phyloP scores from a whole-genome alignment of 2,329 filamentous ascomycete genomes.

The Kalmusia sp. region DNA sequence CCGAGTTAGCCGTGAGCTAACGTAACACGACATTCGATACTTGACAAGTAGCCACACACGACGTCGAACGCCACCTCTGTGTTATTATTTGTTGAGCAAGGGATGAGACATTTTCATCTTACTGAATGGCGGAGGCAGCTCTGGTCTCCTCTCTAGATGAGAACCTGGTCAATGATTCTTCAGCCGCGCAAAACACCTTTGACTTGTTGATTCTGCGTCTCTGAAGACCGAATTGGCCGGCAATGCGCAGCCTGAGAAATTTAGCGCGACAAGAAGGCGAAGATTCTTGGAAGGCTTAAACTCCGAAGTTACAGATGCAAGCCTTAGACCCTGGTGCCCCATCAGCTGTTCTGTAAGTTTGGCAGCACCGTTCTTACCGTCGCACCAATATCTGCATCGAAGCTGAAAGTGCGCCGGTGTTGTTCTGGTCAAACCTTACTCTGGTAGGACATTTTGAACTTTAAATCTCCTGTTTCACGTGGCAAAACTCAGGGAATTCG shows the following conservation, averaged over 20 bases:
- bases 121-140: neutral
- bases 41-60: neutral
- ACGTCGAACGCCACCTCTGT: neutral
- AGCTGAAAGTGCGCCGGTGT: neutral
- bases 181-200: neutral
- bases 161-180: neutral
- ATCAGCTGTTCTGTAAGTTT: neutral
- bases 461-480: too few relatives aligned
- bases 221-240: too few relatives aligned
- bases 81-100: neutral
- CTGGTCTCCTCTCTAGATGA: neutral
- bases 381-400: constrained; percentile 4
- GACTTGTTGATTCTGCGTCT: neutral
- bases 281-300: too few relatives aligned
- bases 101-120: neutral
- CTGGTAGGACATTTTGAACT: too few relatives aligned
- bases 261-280: neutral
- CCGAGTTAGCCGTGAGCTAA: constrained; percentile 10
- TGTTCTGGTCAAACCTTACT: neutral
- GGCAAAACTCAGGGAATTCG: neutral
- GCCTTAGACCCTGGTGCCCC: neutral
- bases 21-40: constrained; percentile 17
- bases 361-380: neutral
- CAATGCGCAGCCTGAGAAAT: too few relatives aligned
- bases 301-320: neutral